Percentiles rank a stretch among this genome's conserved stretches.
Evolutionary conservation across 257 asterid species (phyloP).

Genomic region (Thymus mandschuricus): DNA sequence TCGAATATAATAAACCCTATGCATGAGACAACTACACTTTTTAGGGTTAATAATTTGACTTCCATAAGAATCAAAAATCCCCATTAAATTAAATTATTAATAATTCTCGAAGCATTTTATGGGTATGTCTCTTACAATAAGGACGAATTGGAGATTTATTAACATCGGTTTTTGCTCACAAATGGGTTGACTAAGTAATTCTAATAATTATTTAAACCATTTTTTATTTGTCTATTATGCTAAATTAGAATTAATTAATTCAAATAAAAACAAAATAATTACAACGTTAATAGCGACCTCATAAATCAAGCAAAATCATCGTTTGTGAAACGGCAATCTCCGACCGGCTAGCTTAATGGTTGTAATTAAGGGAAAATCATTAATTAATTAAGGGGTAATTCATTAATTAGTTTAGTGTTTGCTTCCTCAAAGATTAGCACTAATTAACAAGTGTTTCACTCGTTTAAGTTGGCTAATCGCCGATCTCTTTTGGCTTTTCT

Average conservation of each 20-base stretch:
- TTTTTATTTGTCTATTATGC: conserved; percentile 20
- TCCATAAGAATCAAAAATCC: neutral
- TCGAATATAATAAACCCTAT: too few relatives aligned
- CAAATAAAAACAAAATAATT: conserved; percentile 28
- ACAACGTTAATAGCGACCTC: conserved; percentile 47
- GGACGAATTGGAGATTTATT: conserved; percentile 3
- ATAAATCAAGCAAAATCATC: conserved; percentile 29
- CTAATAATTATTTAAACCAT: neutral
- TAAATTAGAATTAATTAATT: conserved; percentile 14
- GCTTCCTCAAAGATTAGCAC: conserved; percentile 27
- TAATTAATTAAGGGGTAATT: neutral
- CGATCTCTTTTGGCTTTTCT: conserved; percentile 39
- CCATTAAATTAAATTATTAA: too few relatives aligned
- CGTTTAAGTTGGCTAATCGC: conserved; percentile 16
- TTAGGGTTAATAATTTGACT: neutral
- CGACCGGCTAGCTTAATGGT: conserved; percentile 45
- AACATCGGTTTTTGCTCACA: conserved; percentile 33
- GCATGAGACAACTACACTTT: neutral
- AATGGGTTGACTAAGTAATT: conserved; percentile 22
- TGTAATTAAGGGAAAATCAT: conserved; percentile 21
- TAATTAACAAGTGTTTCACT: conserved; percentile 21
- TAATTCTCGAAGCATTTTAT: neutral
- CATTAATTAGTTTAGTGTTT: conserved; percentile 10
- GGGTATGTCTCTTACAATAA: neutral
- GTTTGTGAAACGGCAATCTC: conserved; percentile 36